Conservation (phyloP, 345 rosid genomes). For the Linum tenue region DNA sequence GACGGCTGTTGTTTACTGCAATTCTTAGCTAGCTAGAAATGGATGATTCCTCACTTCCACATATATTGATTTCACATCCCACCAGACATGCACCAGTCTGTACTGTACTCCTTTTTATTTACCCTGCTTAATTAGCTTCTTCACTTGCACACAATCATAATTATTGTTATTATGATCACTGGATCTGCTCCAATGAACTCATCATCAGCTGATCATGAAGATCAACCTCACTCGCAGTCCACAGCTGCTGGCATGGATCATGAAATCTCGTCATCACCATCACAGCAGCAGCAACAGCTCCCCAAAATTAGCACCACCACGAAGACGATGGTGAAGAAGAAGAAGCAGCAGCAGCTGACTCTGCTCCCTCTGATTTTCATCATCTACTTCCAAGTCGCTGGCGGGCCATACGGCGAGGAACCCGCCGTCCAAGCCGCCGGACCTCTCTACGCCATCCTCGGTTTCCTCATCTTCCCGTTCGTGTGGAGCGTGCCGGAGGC, state of each 20-base stretch:
- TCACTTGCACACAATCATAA: too few species aligned
- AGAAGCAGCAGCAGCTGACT: conserved; percentile 30
- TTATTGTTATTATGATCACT: too few species aligned
- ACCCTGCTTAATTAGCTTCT: too few species aligned
- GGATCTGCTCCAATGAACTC: too few species aligned
- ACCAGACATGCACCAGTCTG: too few species aligned
- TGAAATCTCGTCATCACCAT: not conserved
- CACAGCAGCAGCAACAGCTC: not conserved
- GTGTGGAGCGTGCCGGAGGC: conserved; percentile 91
- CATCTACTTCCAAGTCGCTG: conserved; percentile 86
- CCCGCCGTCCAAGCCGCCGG: conserved; percentile 74
- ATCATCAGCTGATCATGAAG: not conserved
- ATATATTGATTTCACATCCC: too few species aligned
- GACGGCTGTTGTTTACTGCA: too few species aligned
- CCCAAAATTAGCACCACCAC: not conserved
- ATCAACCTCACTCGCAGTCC: not conserved
- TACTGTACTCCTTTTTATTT: too few species aligned
- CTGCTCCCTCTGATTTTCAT: conserved; percentile 73
- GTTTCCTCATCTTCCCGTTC: conserved; percentile 71
- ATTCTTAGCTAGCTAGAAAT: too few species aligned
- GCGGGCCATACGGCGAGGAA: conserved; percentile 80
- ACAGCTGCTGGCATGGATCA: not conserved
- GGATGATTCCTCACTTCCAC: too few species aligned
- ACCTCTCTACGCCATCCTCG: conserved; percentile 55
- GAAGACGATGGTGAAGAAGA: conserved; percentile 8